Base-by-base conservation (phyloP, 2,329 filamentous ascomycete species). In the Penicillium sp. region DNA sequence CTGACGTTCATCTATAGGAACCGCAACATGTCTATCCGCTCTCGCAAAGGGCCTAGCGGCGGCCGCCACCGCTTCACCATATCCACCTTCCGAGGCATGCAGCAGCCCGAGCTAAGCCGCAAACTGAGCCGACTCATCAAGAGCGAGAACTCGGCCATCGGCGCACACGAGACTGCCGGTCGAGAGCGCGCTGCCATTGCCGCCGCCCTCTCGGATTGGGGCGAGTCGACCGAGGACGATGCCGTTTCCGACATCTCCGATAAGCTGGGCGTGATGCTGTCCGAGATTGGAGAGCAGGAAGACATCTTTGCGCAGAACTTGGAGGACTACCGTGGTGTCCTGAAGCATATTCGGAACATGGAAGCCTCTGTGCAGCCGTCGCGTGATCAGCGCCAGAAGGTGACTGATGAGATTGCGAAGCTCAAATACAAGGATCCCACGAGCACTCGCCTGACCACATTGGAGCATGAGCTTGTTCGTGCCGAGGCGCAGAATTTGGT, bases 401-500 rank as follows among this genome's bases (percentile, higher is more conserved):
- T 98, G 66, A 85, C 89, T 61, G 94, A 98, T 75, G 94, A 99
- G 79, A 97, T 99, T 72, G 89, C 91, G 68, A 91, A 89, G 79
- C 81, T 97, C 70, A 97, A 96, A 84, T 86, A 90, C 78, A 97
- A 95, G 82, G 95, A 98, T 79, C 93, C 93, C 7, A 87, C 91
- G 75, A 96, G 90, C 73, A 84, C 91, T 33, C 91, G 88, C 75
- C 82, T 98, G 59, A 88, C 92, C 38, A 90, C 90, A 24, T 85
- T 98, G 58, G 95, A 99, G 83, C 95, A 99, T 82, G 95, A 98
- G 83, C 88, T 99, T 57, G 93, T 99, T 57, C 86, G 95, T 68
- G 93, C 94, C 26, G 95, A 99, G 83, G 95, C 95, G 3, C 93
- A 98, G 83, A 96, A 92, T 72, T 81, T 99, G 62, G 95, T 99